Evolutionary conservation across 768 basidiomycete species (phyloP), one percentile per base, ranked within the genome.

Genomic region (Pisolithus sp.): DNA sequence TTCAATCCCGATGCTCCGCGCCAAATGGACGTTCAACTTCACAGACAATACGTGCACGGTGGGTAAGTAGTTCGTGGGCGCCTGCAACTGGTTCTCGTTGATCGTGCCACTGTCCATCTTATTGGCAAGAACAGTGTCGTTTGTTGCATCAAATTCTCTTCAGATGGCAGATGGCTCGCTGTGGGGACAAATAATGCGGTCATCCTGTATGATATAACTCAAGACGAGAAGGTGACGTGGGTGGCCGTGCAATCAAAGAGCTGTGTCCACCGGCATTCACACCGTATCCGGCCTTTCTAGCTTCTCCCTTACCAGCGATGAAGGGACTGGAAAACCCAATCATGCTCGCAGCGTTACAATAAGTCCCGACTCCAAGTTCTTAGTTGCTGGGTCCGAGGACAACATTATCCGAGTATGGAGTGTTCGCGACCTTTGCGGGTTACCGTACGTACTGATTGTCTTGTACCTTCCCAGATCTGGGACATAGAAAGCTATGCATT

Each of bases 11-110:
- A 74, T 48, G 72, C 71, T 17, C 65, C 55, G 10, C 74, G 77
- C 58, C 70, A 73, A 59, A 70, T 81, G 58, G 79, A 81, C 54
- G 75, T 80, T 30, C 66, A 68, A n/a, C 61, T 78, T 48, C 77
- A 85, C 42, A 87, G 91, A 63, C 86, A 82, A 31, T 72, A 93
- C 42, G 78, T 80, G 66, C 93, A 94, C 62, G 86, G 89, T 60
- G 89, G 86, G 90, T 92, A 61, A 37, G 78, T 70, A 12, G 36
- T 7, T 30, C 55, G 41, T 54, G 60, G 53, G 55, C 50, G 38
- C 21, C 34, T 34, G 34, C 34, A 15, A 45, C 38, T 24, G 48
- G 26, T 26, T 41, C 34, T 44, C 47, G 49, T 31, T 39, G 23
- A 36, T 46, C 40, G 6, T 38, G 36, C 48, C 46, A 52, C 44